phyloP scores from a whole-genome alignment of 2,329 filamentous ascomycete species.

The Mycosphaerella sp. region DNA sequence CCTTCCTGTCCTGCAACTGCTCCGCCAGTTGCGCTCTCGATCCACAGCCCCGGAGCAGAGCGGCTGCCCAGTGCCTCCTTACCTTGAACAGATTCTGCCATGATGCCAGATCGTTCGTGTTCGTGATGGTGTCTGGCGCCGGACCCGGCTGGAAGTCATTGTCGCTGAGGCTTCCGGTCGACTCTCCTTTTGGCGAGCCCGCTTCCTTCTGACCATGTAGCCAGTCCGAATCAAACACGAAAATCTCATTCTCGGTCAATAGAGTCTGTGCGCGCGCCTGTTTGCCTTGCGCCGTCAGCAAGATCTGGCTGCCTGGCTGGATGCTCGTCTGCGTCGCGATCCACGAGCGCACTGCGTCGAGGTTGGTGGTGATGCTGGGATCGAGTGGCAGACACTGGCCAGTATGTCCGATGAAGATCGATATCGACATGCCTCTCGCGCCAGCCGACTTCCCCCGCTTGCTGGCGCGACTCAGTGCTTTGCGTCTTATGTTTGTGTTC shows the following conservation, averaged over 20 bases:
- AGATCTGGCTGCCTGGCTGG: slow-evolving; percentile 69
- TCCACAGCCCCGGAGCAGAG: slow-evolving; percentile 62
- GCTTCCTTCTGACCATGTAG: slow-evolving; percentile 25
- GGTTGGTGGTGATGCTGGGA: slow-evolving; percentile 64
- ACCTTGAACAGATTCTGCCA: slow-evolving; percentile 84
- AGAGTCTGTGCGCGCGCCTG: slow-evolving; percentile 75
- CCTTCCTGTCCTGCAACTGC: slow-evolving; percentile 64
- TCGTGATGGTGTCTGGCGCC: slow-evolving; percentile 72
- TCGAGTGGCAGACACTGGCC: slow-evolving; percentile 79
- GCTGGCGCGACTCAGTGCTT: slow-evolving; percentile 10
- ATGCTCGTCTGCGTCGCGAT: slow-evolving; percentile 70
- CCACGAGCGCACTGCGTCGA: slow-evolving; percentile 81
- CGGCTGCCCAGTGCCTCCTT: slow-evolving; percentile 71
- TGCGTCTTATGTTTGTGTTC: background rate
- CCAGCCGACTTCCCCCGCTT: slow-evolving; percentile 11
- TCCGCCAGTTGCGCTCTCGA: slow-evolving; percentile 57
- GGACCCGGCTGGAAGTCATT: slow-evolving; percentile 55
- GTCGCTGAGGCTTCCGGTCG: slow-evolving; percentile 28
- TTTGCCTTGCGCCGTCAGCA: slow-evolving; percentile 78
- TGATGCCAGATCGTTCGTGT: slow-evolving; percentile 72
- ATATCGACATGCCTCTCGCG: slow-evolving; percentile 60
- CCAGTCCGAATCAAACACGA: slow-evolving; percentile 74
- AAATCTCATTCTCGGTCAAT: slow-evolving; percentile 81
- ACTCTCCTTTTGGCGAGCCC: slow-evolving; percentile 37
- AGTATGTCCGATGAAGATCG: slow-evolving; percentile 74